Base-by-base conservation (phyloP, 2,329 filamentous ascomycete species). In the Aspergillus sp. region DNA sequence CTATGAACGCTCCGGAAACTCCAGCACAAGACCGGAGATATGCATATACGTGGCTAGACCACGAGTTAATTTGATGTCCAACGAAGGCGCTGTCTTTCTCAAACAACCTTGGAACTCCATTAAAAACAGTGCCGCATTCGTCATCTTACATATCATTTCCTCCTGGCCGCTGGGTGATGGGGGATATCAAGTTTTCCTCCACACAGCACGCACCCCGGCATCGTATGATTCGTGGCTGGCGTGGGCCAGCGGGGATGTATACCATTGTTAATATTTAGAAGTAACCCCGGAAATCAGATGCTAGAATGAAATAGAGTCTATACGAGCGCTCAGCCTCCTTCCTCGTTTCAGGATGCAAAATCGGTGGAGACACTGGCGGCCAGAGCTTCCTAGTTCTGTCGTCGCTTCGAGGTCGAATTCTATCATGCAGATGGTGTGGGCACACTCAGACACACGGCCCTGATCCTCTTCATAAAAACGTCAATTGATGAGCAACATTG, bases 131-230 rank as follows among this genome's bases (percentile, higher is more conserved):
- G 44, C 55, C 48, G 42, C 20, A 48, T 40, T 51, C 49, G 54
- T 45, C 41, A 51, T 41, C 41, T 41, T 49, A 48, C 49, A 57
- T 52, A 19, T 30, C 15, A 5, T 50, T 24, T 30, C 39, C 34
- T 40, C 40, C 30, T 20, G 22, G 24, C 13, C 17, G 34, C 19
- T 33, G 4, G 15, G 9, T 33, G 39, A 30, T n/a, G 27, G 33
- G 19, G 48, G 46, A 54, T 54, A 39, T 58, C 51, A 53, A 30
- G 42, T 51, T 51, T 51, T 54, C 24, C 8, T 12, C 40, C 17
- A 45, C 12, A 37, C 24, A 7, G 41, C 41, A 27, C 41, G 37
- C 9, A 11, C 27, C 27, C 27, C 27, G 27, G 41, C 30, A 39
- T 47, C 51, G 34, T 49, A 33, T 37, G 52, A 49, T 46, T n/a